phyloP scores from a whole-genome alignment of 2,329 filamentous ascomycete genomes.

The Niveomyces coronatus region DNA sequence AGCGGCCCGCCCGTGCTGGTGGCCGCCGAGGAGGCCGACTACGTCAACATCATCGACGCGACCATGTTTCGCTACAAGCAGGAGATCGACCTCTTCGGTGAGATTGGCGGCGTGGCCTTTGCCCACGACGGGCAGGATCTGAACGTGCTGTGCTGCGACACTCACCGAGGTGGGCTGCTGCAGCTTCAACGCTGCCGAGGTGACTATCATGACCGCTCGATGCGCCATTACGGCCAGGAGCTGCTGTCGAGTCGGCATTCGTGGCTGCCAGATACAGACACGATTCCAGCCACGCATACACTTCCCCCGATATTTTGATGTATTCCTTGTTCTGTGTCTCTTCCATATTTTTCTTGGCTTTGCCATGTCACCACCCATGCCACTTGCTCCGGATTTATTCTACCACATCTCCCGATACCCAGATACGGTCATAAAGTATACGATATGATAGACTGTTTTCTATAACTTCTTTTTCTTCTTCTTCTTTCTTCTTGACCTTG shows the following conservation, averaged over 20 bases:
- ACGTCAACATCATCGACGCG: constrained; percentile 60
- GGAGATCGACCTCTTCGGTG: constrained; percentile 63
- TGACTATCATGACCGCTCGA: constrained; percentile 10
- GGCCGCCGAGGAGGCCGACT: constrained; percentile 67
- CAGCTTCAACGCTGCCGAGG: constrained; percentile 42
- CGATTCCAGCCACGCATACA: constrained; percentile 1
- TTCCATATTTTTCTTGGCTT: not conserved
- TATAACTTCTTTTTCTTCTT: too few species aligned
- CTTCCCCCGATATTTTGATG: constrained; percentile 3
- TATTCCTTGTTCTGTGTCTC: not conserved
- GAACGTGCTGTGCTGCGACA: constrained; percentile 58
- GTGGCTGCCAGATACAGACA: constrained; percentile 5
- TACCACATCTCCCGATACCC: not conserved
- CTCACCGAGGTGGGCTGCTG: constrained; percentile 54
- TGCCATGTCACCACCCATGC: constrained; percentile 1
- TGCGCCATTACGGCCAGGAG: constrained; percentile 6
- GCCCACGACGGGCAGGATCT: constrained; percentile 57
- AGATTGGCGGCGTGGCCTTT: constrained; percentile 59
- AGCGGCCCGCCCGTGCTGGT: constrained; percentile 57
- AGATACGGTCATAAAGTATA: too few species aligned
- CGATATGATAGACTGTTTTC: too few species aligned
- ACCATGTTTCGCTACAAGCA: constrained; percentile 55
- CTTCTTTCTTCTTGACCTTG: too few species aligned
- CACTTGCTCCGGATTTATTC: too few species aligned
- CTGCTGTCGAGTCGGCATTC: constrained; percentile 4